Conservation (phyloP, 257 asterid genomes). For the Marsdenia floribunda region DNA sequence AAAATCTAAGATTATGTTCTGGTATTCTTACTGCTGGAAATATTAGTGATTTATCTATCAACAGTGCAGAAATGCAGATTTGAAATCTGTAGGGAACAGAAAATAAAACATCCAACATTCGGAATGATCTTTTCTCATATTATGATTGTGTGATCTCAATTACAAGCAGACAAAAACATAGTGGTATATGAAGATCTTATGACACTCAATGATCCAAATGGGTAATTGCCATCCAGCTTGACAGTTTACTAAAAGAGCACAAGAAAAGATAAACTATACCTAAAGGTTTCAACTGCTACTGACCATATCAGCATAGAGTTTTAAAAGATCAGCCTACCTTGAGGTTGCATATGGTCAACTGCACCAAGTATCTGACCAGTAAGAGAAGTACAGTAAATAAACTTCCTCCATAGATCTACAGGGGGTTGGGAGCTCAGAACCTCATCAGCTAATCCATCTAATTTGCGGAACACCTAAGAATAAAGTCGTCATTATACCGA, state of each 20-base stretch:
- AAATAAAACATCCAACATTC: neutral
- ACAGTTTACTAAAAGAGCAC: neutral
- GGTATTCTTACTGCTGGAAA: neutral
- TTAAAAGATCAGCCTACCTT: constrained; percentile 42
- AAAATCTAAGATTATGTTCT: neutral
- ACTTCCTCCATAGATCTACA: constrained; percentile 92
- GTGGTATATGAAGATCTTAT: neutral
- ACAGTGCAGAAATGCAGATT: neutral
- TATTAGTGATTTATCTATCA: neutral
- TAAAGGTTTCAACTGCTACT: neutral
- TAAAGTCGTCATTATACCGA: constrained; percentile 35
- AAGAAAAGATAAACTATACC: neutral
- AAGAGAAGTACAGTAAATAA: constrained; percentile 79
- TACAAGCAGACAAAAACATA: neutral
- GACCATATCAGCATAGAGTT: neutral
- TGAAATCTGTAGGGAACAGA: neutral
- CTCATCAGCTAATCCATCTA: constrained; percentile 81
- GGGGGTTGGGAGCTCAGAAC: constrained; percentile 77
- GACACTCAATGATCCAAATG: neutral
- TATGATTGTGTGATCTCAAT: neutral
- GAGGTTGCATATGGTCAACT: constrained; percentile 87
- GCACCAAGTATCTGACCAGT: constrained; percentile 79
- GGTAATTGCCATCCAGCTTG: neutral
- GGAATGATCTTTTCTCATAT: neutral
- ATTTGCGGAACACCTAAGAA: constrained; percentile 68